phyloP scores from a whole-genome alignment of 768 basidiomycete species.

The Tricholoma furcatifolium region DNA sequence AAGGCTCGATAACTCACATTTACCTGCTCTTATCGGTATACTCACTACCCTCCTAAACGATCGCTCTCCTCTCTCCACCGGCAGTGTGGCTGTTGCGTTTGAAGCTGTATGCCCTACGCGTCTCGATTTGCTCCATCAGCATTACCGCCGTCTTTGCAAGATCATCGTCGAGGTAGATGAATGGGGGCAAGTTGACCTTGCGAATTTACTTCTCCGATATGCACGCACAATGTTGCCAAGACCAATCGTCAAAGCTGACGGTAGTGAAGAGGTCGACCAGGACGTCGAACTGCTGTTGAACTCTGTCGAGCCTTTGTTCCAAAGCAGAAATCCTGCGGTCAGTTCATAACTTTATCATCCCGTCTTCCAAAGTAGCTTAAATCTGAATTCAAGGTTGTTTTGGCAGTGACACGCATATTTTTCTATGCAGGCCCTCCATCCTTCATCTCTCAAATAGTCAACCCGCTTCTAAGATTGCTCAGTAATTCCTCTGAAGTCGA shows the following conservation, averaged over 20 bases:
- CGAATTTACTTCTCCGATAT: conserved; percentile 80
- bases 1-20: conserved; percentile 75
- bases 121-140: conserved; percentile 84
- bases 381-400: conserved; percentile 59
- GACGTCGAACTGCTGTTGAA: conserved; percentile 77
- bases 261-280: conserved; percentile 60
- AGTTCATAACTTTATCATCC: conserved; percentile 20
- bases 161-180: conserved; percentile 91
- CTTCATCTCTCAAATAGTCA: conserved; percentile 53
- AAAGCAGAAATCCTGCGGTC: conserved; percentile 87
- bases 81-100: conserved; percentile 84
- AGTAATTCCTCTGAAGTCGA: conserved; percentile 69
- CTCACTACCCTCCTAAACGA: conserved; percentile 67
- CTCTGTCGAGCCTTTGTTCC: conserved; percentile 74
- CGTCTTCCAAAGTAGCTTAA: background rate
- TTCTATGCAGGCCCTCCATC: conserved; percentile 71
- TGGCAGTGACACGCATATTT: conserved; percentile 71
- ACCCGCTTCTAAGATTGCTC: conserved; percentile 75
- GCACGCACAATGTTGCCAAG: conserved; percentile 79
- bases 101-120: conserved; percentile 83
- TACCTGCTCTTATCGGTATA: conserved; percentile 67
- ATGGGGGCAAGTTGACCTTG: conserved; percentile 88
- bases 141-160: conserved; percentile 82
- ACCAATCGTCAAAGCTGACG: conserved; percentile 39
- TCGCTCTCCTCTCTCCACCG: conserved; percentile 83